Evolutionary conservation across 2,329 filamentous ascomycete genomes (phyloP), one percentile per base, ranked within the genome.

Genomic region (Botrytis sinoallii): DNA sequence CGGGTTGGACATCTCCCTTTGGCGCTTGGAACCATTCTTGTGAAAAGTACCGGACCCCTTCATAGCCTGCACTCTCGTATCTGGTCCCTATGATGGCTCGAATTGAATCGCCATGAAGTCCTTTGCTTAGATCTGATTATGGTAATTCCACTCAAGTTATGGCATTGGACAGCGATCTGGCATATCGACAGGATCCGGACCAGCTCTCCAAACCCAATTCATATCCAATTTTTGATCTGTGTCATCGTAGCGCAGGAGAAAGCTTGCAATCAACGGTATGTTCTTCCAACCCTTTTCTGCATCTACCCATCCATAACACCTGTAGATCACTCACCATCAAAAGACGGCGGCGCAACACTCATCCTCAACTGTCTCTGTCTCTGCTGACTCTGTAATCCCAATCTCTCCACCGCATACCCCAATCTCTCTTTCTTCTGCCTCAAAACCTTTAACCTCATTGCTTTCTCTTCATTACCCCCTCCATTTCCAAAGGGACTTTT

Each of bases 341-440:
- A 69, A 16, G 66, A 57, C 16, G 48, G 48, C 44, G 70, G 70
- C 52, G 90, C 90, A 88, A 92, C 91, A 81, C 90, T 92, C 88
- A 91, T 92, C 81, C 91, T 87, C 83, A 93, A 82, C 80, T 93
- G 90, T 77, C 91, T 86, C 82, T 93, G 88, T 80, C 88, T 84
- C 83, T 93, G 91, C 76, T 87, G 88, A 73, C 88, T 89, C 82
- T 93, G 90, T 81, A 93, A 78, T 80, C 89, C 87, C 80, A 93
- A 80, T 75, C 91, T 85, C 77, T 92, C 90, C 74, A 93, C 90
- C 25, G 90, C 89, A 85, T 92, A 93, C 77, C 88, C 88, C 78
- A 93, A 80, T 69, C 91, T 84, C 80, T 93, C 90, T 81, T 92
- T 93, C 85, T 92, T 92, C 82, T 89, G 88, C 75, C 87, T 85